Evolutionary conservation across 2,329 filamentous ascomycete species (phyloP).

Genomic region (Fusarium sp.): DNA sequence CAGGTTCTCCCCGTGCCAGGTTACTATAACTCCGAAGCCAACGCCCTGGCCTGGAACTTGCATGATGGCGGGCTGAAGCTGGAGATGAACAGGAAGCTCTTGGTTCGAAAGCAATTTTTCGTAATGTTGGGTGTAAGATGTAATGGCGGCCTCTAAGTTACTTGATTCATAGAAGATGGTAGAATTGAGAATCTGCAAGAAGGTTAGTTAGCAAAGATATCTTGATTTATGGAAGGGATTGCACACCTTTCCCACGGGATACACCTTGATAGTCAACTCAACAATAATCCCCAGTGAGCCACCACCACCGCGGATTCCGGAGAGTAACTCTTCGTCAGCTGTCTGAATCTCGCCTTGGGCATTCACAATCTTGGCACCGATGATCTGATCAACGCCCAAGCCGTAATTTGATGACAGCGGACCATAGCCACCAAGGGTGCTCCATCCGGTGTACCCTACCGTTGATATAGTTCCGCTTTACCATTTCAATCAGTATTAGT

Average conservation of each 20-base stretch:
- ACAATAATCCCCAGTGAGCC: conserved; percentile 17
- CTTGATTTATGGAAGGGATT: accelerated
- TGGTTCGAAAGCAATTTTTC: background rate
- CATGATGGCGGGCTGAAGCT: background rate
- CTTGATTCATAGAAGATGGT: conserved; percentile 15
- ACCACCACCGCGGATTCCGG: conserved; percentile 23
- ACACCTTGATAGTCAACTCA: conserved; percentile 12
- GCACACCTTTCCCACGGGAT: background rate
- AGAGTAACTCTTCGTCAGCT: conserved; percentile 13
- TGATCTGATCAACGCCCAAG: conserved; percentile 24
- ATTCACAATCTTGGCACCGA: conserved; percentile 7
- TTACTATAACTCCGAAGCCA: background rate
- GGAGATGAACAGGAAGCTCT: accelerated
- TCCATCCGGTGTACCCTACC: conserved; percentile 38
- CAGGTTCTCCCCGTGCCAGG: background rate
- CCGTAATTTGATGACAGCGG: conserved; percentile 10
- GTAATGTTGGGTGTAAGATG: conserved; percentile 1
- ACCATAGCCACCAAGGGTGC: conserved; percentile 23
- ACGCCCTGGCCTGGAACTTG: background rate
- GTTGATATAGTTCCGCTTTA: background rate
- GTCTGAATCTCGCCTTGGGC: conserved; percentile 7
- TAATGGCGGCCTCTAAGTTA: accelerated
- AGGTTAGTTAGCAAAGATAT: accelerated
- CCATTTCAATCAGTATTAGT: background rate
- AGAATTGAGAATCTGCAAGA: accelerated